phyloP scores from a whole-genome alignment of 1,284 basidiomycete species.

The Coniferiporia weirii region DNA sequence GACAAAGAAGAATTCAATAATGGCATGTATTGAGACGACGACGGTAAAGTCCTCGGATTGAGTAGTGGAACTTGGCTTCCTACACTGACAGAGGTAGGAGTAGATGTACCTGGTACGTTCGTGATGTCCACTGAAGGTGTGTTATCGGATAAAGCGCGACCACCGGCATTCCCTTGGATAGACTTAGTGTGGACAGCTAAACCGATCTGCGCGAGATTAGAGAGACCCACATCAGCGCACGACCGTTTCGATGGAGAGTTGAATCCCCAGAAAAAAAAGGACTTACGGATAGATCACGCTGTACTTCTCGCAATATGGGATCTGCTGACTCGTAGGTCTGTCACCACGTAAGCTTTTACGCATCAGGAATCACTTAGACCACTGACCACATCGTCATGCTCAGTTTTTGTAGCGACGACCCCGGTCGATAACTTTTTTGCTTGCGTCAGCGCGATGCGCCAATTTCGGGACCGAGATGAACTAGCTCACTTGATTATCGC shows the following conservation, averaged over 20 bases:
- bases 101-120: background rate
- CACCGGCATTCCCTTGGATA: background rate
- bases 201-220: background rate
- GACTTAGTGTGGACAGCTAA: background rate
- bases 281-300: too few relatives aligned
- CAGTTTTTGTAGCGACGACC: too few relatives aligned
- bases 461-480: background rate
- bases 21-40: background rate
- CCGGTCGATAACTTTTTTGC: too few relatives aligned
- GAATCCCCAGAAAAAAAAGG: background rate
- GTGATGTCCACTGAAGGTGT: too few relatives aligned
- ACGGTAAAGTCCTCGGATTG: background rate
- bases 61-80: background rate
- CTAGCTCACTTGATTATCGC: background rate
- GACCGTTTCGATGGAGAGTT: background rate
- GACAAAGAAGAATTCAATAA: too few relatives aligned
- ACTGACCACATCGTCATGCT: too few relatives aligned
- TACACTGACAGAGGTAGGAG: background rate
- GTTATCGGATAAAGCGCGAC: too few relatives aligned
- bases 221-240: background rate
- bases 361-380: too few relatives aligned
- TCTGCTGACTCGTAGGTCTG: too few relatives aligned
- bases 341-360: too few relatives aligned
- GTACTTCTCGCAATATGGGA: too few relatives aligned
- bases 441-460: too few relatives aligned